Evolutionary conservation across 805 yeast genomes (phyloP).

Genomic region (Henningerozyma blattae): DNA sequence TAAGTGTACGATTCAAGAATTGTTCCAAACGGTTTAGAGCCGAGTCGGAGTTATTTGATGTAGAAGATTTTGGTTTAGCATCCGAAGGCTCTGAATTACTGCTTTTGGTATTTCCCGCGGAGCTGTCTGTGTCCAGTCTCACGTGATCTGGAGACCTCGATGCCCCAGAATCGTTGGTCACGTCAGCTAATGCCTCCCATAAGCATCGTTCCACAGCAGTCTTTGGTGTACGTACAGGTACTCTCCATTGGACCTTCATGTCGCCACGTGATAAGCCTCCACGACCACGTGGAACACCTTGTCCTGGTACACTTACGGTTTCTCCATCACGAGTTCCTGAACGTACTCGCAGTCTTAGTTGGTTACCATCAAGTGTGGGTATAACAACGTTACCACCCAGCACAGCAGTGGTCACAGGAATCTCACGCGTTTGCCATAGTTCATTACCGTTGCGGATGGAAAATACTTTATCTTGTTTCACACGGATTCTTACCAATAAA

Average conservation of each 20-base stretch:
- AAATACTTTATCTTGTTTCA: conserved; percentile 63
- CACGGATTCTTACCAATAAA: conserved; percentile 68
- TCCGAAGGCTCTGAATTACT: too few species aligned
- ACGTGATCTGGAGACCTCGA: too few species aligned
- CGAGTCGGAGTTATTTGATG: conserved; percentile 11
- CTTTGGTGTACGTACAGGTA: conserved; percentile 61
- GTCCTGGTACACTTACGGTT: conserved; percentile 62
- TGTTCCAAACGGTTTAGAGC: conserved; percentile 39
- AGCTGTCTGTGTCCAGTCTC: too few species aligned
- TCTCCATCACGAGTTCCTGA: conserved; percentile 76
- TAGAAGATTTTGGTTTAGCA: too few species aligned
- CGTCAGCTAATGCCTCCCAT: conserved; percentile 89
- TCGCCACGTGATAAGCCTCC: conserved; percentile 59
- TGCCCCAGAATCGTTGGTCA: conserved; percentile 71
- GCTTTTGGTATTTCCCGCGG: too few species aligned
- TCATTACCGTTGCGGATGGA: conserved; percentile 49
- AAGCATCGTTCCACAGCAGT: conserved; percentile 80
- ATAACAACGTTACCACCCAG: conserved; percentile 83
- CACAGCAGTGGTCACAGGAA: conserved; percentile 93
- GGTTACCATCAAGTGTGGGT: conserved; percentile 81
- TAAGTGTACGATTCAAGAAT: conserved; percentile 43
- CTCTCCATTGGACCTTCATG: conserved; percentile 60
- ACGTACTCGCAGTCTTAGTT: conserved; percentile 66
- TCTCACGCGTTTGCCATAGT: conserved; percentile 49
- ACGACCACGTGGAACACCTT: conserved; percentile 62